Conservation (phyloP, 805 yeast genomes). For the Pichia insulana region DNA sequence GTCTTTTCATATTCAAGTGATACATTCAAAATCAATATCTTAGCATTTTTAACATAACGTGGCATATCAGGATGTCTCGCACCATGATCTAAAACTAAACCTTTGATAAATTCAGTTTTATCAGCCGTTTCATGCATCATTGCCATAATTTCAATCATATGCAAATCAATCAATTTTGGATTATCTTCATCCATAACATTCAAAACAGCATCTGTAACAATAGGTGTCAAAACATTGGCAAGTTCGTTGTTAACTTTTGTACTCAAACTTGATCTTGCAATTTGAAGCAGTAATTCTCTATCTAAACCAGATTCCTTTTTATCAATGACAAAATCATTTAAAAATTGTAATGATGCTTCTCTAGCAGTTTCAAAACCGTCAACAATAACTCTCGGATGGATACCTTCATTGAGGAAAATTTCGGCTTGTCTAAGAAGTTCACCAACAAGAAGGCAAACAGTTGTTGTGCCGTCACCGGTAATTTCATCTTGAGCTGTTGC, state of each 20-base stretch:
- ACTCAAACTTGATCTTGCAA: slow-evolving; percentile 80
- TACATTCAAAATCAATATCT: slow-evolving; percentile 81
- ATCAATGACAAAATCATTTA: slow-evolving; percentile 55
- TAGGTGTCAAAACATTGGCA: slow-evolving; percentile 77
- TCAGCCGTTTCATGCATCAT: slow-evolving; percentile 90
- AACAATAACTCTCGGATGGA: slow-evolving; percentile 88
- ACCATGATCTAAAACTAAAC: slow-evolving; percentile 94
- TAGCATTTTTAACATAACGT: slow-evolving; percentile 70
- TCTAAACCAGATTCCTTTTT: slow-evolving; percentile 36
- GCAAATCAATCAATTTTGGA: slow-evolving; percentile 57
- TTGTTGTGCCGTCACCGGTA: slow-evolving; percentile 98
- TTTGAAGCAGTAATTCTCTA: slow-evolving; percentile 83
- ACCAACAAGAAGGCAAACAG: slow-evolving; percentile 90
- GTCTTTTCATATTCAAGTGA: slow-evolving; percentile 95
- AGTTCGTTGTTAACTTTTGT: slow-evolving; percentile 79
- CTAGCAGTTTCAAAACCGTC: slow-evolving; percentile 94
- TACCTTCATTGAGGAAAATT: slow-evolving; percentile 83
- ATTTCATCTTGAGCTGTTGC: slow-evolving; percentile 98
- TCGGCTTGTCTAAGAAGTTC: slow-evolving; percentile 92
- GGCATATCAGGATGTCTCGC: slow-evolving; percentile 99
- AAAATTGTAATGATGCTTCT: slow-evolving; percentile 57
- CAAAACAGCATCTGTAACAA: slow-evolving; percentile 93
- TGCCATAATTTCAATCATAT: slow-evolving; percentile 96
- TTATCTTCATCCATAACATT: slow-evolving; percentile 48
- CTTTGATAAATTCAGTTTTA: slow-evolving; percentile 76